phyloP scores from a whole-genome alignment of 2,329 filamentous ascomycete genomes.

The Aaosphaeria arxii region DNA sequence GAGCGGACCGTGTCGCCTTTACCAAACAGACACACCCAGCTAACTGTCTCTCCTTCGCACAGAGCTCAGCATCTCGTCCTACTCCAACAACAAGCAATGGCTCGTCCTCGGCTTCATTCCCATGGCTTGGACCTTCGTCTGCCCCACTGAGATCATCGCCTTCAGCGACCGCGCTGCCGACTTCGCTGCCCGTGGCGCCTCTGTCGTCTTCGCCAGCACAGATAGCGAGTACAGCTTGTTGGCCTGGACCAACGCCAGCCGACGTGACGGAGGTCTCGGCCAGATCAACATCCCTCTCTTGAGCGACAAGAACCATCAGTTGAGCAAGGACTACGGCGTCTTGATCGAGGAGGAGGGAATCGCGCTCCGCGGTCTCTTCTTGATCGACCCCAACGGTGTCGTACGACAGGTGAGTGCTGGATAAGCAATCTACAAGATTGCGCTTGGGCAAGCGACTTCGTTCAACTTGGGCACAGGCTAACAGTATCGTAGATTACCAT shows the following conservation, averaged over 20 bases:
- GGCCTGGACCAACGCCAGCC: conserved; percentile 57
- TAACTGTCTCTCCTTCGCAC: conserved; percentile 2
- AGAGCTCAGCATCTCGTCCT: conserved; percentile 39
- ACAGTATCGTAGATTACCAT: conserved; percentile 53
- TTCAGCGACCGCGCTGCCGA: conserved; percentile 61
- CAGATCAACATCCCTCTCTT: conserved; percentile 60
- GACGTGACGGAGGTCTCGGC: conserved; percentile 62
- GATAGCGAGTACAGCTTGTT: conserved; percentile 59
- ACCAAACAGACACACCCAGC: not conserved
- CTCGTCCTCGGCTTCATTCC: conserved; percentile 66
- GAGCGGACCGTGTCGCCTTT: too few relatives aligned
- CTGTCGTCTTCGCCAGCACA: conserved; percentile 60
- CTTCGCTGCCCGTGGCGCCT: conserved; percentile 58
- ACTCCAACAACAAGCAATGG: conserved; percentile 50
- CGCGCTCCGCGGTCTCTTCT: conserved; percentile 62
- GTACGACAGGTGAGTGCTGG: conserved; percentile 48
- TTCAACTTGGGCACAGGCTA: not conserved
- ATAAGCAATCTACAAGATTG: not conserved
- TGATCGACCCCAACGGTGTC: conserved; percentile 62
- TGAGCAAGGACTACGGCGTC: conserved; percentile 62
- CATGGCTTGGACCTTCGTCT: conserved; percentile 67
- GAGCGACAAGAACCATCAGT: conserved; percentile 59
- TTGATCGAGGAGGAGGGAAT: conserved; percentile 63
- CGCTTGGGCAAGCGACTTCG: not conserved
- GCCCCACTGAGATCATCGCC: conserved; percentile 64